phyloP scores from a whole-genome alignment of 2,329 filamentous ascomycete species.

The Ploettnerulaceae sp. region DNA sequence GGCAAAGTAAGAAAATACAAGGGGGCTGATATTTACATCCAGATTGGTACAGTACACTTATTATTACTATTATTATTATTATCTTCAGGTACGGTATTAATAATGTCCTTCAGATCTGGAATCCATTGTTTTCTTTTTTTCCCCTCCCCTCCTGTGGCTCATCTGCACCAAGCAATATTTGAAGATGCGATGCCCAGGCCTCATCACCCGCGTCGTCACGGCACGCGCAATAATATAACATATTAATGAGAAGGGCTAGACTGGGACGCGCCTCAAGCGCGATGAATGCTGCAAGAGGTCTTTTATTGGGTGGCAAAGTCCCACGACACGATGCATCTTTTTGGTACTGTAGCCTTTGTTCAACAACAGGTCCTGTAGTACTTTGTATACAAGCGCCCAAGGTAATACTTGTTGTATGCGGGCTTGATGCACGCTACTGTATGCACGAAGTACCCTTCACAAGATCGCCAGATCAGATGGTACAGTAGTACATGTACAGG shows the following conservation, averaged over 20 bases:
- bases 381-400: too few relatives aligned
- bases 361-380: not conserved
- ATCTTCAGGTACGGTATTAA: too few relatives aligned
- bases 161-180: not conserved
- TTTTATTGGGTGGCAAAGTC: conserved; percentile 13
- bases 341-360: not conserved
- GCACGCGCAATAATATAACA: conserved; percentile 8
- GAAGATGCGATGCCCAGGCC: not conserved
- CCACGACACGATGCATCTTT: conserved; percentile 14
- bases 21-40: not conserved
- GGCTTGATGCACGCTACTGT: too few relatives aligned
- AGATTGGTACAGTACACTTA: not conserved
- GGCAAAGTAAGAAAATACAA: conserved; percentile 1
- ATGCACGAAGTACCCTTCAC: too few relatives aligned
- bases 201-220: not conserved
- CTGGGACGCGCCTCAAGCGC: conserved; percentile 16
- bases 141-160: not conserved
- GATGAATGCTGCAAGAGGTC: conserved; percentile 7
- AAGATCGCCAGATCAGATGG: too few relatives aligned
- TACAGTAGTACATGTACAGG: too few relatives aligned
- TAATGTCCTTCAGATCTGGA: not conserved
- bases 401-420: too few relatives aligned
- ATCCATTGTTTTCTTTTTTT: not conserved
- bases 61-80: too few relatives aligned
- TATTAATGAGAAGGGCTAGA: conserved; percentile 1